Evolutionary conservation across 768 basidiomycete species (phyloP), one percentile per base, ranked within the genome.

Genomic region (Boletus fagicola): DNA sequence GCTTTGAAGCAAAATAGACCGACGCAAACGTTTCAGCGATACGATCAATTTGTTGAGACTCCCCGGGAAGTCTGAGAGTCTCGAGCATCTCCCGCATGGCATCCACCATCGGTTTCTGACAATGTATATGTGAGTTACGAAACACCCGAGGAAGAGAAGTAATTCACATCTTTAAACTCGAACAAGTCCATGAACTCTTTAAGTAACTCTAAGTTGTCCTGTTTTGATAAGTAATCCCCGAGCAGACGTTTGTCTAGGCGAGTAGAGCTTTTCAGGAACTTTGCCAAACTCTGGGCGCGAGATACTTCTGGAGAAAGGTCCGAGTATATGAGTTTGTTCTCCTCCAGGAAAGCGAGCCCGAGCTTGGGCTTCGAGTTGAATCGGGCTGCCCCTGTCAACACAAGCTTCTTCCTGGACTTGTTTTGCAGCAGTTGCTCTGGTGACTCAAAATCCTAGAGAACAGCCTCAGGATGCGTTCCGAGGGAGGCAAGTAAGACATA

Each of bases 1-100:
- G 95, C 28, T 78, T 76, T 10, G 92, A 83, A 4, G 91, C 88
- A 70, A 96, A 93, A 72, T 95, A 98, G 39, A 85, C 83, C 22
- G 92, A 83, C 1, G 97, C 94, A 70, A 98, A 99, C 2, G 87
- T 92, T 71, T 97, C 96, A 5, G 97, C 92, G 47, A 99, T 97
- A 5, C 95, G 82, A 20, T 83, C 76, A 59, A 99, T 99, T 61
- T 97, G 97, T 67, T 98, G 95, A 8, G 92, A 68, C 69, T 99
- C 97, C 51, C 97, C 97, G 1, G 97, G 97, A 39, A 99, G 79
- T 54, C 97, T 83, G 78, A 99, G 98, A 7, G 86, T 80, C 69
- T 98, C 97, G 11, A 99, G 79, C 56, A 98, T 75, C 68, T 98
- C 94, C 24, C 97, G 85, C 88, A 99, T 87, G 1, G 94, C 96